Conservation (phyloP, 495 filamentous ascomycete genomes). For the Trypethelium eluteriae region DNA sequence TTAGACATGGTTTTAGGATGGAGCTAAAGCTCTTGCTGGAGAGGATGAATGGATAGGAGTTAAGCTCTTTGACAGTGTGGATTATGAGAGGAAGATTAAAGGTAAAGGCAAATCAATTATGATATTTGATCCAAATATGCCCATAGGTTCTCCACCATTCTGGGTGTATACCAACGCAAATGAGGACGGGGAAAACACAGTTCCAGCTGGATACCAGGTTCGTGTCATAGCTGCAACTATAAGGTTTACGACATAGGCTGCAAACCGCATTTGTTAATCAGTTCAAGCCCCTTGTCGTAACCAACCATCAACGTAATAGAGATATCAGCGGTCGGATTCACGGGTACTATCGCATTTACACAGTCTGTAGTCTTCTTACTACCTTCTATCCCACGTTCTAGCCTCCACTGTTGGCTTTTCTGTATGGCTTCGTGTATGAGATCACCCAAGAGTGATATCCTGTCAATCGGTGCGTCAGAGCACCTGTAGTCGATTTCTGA, state of each 20-base stretch:
- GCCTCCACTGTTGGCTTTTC: neutral
- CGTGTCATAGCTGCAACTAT: neutral
- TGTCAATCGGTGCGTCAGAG: neutral
- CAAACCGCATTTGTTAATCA: neutral
- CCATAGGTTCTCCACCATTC: neutral
- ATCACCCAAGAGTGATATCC: neutral
- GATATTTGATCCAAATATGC: neutral
- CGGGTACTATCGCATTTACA: neutral
- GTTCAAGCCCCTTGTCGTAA: conserved; percentile 1
- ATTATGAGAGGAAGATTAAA: neutral
- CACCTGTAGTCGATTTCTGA: neutral
- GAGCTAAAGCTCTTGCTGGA: neutral
- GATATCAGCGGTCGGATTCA: neutral
- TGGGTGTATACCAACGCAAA: neutral
- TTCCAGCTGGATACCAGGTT: neutral
- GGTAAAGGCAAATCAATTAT: conserved; percentile 7
- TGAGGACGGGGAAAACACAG: neutral
- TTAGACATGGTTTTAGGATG: neutral
- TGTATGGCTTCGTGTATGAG: neutral
- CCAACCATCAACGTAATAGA: conserved; percentile 5
- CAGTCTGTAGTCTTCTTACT: conserved; percentile 5
- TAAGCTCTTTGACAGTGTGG: conserved; percentile 1
- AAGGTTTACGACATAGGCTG: neutral
- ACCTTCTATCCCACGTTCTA: neutral
- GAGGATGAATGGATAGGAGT: neutral